These are phyloP conservation scores for Didymella lethalis DNA, from an alignment of 2,329 filamentous ascomycete species.

Conservation along the genomic window DNA sequence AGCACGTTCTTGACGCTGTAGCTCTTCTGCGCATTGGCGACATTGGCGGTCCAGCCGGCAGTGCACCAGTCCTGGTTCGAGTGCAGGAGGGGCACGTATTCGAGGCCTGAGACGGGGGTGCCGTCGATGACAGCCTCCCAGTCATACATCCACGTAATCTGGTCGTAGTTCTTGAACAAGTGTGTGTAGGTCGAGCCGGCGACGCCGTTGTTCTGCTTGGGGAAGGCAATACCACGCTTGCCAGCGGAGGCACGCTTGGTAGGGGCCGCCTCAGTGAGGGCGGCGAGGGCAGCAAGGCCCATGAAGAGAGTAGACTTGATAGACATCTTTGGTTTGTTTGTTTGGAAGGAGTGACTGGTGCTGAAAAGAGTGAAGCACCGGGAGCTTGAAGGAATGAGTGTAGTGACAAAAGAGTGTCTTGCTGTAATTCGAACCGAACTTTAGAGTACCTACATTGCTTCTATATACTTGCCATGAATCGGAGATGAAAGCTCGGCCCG, in stretches of 20 bases:
- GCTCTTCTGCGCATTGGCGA: constrained; percentile 38
- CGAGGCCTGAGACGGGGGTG: constrained; percentile 54
- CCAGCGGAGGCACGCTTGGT: constrained; percentile 33
- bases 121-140: constrained; percentile 63
- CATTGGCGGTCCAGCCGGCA: constrained; percentile 38
- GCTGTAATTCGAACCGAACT: constrained; percentile 15
- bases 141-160: constrained; percentile 72
- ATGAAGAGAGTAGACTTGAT: constrained; percentile 31
- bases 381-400: constrained; percentile 13
- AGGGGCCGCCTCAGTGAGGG: constrained; percentile 39
- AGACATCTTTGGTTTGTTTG: constrained; percentile 11
- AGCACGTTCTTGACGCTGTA: constrained; percentile 45
- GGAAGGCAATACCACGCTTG: constrained; percentile 46
- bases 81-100: constrained; percentile 67
- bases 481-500: constrained; percentile 23
- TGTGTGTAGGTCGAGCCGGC: constrained; percentile 35
- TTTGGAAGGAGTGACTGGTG: constrained; percentile 16
- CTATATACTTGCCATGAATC: constrained; percentile 20
- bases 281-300: constrained; percentile 42
- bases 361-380: constrained; percentile 24
- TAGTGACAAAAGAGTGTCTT: constrained; percentile 24
- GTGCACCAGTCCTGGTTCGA: constrained; percentile 39
- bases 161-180: constrained; percentile 27
- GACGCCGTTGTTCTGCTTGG: constrained; percentile 36
- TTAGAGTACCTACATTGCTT: constrained; percentile 13